These are phyloP conservation scores for Potentilla sterilis DNA, from an alignment of 306 rosid species.

Conservation along the genomic window DNA sequence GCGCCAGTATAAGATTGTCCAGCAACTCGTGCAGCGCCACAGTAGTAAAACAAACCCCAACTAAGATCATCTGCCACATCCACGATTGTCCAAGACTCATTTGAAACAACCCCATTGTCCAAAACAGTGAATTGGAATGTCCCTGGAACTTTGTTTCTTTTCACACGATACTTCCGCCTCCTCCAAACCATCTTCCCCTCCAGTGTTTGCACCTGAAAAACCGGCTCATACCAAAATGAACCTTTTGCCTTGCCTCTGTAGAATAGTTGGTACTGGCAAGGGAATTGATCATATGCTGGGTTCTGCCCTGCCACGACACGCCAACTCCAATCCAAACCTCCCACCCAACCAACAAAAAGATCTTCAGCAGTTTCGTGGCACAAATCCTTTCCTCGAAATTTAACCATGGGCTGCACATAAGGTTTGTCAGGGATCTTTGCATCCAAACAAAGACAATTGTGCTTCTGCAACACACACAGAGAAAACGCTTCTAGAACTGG, in stretches of 20 bases:
- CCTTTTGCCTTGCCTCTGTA: conserved; percentile 83
- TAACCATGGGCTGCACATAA: conserved; percentile 48
- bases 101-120: conserved; percentile 86
- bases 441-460: conserved; percentile 79
- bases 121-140: conserved; percentile 76
- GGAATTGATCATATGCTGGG: conserved; percentile 85
- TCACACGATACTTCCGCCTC: conserved; percentile 72
- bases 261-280: conserved; percentile 83
- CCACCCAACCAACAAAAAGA: conserved; percentile 80
- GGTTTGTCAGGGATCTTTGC: conserved; percentile 72
- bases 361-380: conserved; percentile 68
- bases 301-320: conserved; percentile 85
- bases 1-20: conserved; percentile 87
- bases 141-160: conserved; percentile 61
- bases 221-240: conserved; percentile 91
- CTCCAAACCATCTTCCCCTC: conserved; percentile 82
- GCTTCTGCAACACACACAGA: conserved; percentile 79
- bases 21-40: conserved; percentile 82
- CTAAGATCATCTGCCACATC: conserved; percentile 68
- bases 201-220: conserved; percentile 74
- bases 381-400: conserved; percentile 44
- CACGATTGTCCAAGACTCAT: conserved; percentile 84
- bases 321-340: conserved; percentile 84
- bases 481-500: conserved; percentile 77
- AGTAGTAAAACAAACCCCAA: conserved; percentile 84